phyloP scores from a whole-genome alignment of 108 stramenopile species.

The Parietichytrium sp. region DNA sequence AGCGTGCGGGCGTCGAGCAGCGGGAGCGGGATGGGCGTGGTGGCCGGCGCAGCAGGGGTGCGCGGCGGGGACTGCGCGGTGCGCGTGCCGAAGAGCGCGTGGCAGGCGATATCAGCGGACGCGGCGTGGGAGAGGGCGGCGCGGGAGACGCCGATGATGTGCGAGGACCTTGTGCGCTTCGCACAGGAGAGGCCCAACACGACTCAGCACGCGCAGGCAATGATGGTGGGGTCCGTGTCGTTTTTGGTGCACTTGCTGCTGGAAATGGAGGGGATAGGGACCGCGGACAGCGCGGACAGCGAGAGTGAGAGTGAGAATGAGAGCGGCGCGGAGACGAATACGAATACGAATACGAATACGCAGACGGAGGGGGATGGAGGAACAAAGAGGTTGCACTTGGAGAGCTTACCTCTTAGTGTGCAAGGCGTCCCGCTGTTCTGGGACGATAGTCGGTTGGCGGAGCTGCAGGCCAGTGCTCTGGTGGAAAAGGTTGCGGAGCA shows the following conservation, averaged over 20 bases:
- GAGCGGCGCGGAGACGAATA: too few species aligned
- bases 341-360: too few species aligned
- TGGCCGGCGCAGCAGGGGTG: background rate
- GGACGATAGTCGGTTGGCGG: background rate
- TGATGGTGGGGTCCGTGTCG: background rate
- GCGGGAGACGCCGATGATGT: background rate
- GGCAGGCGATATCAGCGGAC: slow-evolving; percentile 3
- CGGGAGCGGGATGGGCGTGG: background rate
- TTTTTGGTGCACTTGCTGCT: background rate
- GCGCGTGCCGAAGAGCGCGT: background rate
- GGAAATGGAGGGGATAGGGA: too few species aligned
- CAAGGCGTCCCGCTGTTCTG: background rate
- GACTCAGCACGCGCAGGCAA: background rate
- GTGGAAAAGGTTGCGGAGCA: background rate
- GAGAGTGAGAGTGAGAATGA: too few species aligned
- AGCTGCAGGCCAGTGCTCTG: background rate
- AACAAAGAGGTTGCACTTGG: background rate
- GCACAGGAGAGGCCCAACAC: background rate
- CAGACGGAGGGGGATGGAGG: background rate
- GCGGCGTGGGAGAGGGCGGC: background rate
- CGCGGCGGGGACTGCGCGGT: background rate
- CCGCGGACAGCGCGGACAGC: too few species aligned
- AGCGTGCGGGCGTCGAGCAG: background rate
- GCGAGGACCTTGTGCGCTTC: background rate
- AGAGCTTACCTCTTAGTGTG: slow-evolving; percentile 1